Conservation (phyloP, 1,139 yeast genomes). For the Insectozyma bohioensis region DNA sequence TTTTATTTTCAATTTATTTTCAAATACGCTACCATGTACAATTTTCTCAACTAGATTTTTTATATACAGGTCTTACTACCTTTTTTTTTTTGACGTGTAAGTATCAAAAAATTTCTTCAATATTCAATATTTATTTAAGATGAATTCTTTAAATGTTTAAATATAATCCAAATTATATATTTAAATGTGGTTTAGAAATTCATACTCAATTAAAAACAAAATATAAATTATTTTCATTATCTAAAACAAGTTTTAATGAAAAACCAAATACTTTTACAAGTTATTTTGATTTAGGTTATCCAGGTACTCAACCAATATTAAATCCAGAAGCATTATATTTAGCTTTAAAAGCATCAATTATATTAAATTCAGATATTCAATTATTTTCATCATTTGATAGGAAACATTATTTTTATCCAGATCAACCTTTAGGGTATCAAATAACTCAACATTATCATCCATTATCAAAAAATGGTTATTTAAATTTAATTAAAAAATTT, state of each 20-base stretch:
- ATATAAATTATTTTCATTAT: conserved; percentile 71
- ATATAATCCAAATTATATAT: conserved; percentile 24
- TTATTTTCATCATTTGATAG: conserved; percentile 73
- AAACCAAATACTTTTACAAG: conserved; percentile 72
- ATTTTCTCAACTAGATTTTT: no score
- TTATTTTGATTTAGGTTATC: conserved; percentile 81
- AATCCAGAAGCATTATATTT: conserved; percentile 73
- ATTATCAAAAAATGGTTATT: conserved; percentile 63
- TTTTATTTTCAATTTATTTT: no score
- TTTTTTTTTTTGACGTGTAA: no score
- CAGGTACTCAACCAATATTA: conserved; percentile 88
- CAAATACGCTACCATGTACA: no score
- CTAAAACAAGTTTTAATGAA: conserved; percentile 49
- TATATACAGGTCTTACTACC: no score
- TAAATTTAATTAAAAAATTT: conserved; percentile 40
- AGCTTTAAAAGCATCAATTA: conserved; percentile 74
- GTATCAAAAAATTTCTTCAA: no score
- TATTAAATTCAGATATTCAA: conserved; percentile 63
- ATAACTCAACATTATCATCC: conserved; percentile 90
- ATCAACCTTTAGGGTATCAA: conserved; percentile 95
- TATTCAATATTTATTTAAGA: no score
- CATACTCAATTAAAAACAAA: conserved; percentile 84
- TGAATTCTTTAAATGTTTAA: no score
- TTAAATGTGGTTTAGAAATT: conserved; percentile 89
- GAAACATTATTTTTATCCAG: conserved; percentile 94